Base-by-base conservation (phyloP, 1,139 yeast genomes). In the Petasospora fabianii region DNA sequence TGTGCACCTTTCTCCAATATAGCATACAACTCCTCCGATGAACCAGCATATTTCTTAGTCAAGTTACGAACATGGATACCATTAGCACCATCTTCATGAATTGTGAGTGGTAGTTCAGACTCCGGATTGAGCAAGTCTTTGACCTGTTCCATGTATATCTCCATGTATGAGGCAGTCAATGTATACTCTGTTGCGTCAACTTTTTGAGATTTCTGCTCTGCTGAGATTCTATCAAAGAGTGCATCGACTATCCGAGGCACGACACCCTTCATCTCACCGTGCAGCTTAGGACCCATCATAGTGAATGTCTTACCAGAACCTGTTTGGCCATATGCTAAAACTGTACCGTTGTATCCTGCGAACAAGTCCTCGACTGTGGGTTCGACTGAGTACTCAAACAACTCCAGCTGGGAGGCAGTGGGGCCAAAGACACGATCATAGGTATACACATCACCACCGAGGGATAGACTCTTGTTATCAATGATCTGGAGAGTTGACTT, bases 271-370 rank as follows among this genome's bases (percentile, higher is more conserved):
- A 53, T 56, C 0, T 64, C 62, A 34, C 68, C 69, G 20, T 65
- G 69, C n/a, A 69, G 54, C 16, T 68, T 64, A 3, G 66, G 56
- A 1, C 96, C 96, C 74, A 84, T 75, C 95, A 88, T 84, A 3
- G 96, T 84, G 56, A 77, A 79, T 0, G 95, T 78, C 56, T 87
- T 87, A 4, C 96, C 96, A 1, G 94, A 75, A 0, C 95, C 94
- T 0, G 95, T 83, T 57, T 85, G 96, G 7, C 96, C 97, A 59
- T 86, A 88, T 1, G 95, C 90, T 32, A 88, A 64, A 0, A 88
- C 81, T 0, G 96, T 80, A 16, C 94, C 92, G 59, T 88, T 86
- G 56, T 84, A 86, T 0, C 97, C 97, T 30, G 73, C 69, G 47
- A 86, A 70, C 28, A 86, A 68, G 49, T 83, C 92, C 34, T 78